Percentiles rank a stretch among this genome's conserved stretches.
Conservation (phyloP, 2,329 filamentous ascomycete genomes). For the Fusarium anguioides region DNA sequence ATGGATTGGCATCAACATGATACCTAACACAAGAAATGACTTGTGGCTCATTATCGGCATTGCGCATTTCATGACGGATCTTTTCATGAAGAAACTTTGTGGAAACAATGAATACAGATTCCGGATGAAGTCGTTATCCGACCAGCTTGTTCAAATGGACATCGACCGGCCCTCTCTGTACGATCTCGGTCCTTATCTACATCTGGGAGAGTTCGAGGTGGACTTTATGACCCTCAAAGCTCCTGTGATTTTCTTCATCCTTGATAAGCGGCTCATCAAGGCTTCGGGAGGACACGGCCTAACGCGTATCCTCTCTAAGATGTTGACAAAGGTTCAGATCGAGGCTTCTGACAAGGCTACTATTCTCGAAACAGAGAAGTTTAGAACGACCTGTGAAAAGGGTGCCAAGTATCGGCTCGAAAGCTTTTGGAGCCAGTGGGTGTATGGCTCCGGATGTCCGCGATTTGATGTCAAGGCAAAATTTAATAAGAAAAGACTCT, state of each 20-base stretch:
- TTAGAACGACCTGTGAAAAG: constrained; percentile 87
- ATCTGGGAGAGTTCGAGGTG: constrained; percentile 84
- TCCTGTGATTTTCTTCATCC: constrained; percentile 89
- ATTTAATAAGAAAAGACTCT: constrained; percentile 98
- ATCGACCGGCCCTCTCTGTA: constrained; percentile 83
- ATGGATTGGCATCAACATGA: constrained; percentile 94
- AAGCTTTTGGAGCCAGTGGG: constrained; percentile 93
- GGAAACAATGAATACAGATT: constrained; percentile 96
- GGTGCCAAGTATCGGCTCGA: constrained; percentile 88
- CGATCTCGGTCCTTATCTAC: constrained; percentile 80
- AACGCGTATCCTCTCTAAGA: constrained; percentile 83
- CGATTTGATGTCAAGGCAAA: constrained; percentile 85
- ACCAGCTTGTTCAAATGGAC: constrained; percentile 84
- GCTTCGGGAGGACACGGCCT: constrained; percentile 84
- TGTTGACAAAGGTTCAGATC: constrained; percentile 86
- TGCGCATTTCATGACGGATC: constrained; percentile 93
- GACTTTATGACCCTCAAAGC: constrained; percentile 94
- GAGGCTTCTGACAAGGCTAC: constrained; percentile 71
- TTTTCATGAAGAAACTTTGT: constrained; percentile 89
- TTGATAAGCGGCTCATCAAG: constrained; percentile 91
- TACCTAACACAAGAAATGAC: constrained; percentile 82
- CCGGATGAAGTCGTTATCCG: constrained; percentile 85
- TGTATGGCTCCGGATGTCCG: constrained; percentile 88
- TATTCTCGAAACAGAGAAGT: constrained; percentile 78
- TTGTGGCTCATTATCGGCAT: constrained; percentile 91